phyloP scores from a whole-genome alignment of 768 basidiomycete genomes.

The Leccinum imitatum region DNA sequence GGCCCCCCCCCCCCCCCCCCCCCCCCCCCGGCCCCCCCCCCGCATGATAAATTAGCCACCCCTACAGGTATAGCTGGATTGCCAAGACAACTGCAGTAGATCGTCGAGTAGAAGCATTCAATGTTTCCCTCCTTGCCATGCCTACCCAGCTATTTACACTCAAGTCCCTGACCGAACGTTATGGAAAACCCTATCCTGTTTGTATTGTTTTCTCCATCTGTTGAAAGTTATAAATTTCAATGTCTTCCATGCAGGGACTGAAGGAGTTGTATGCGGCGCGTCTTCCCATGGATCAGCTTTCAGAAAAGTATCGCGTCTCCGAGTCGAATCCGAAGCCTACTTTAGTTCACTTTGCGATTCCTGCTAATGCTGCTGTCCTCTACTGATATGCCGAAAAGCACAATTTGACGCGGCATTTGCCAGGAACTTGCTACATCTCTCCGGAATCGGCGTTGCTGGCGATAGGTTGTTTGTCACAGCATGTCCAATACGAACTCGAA shows the following conservation, averaged over 20 bases:
- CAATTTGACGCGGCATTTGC: background rate
- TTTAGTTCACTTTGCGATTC: slow-evolving; percentile 1
- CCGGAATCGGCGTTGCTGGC: background rate
- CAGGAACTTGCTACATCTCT: background rate
- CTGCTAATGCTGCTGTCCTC: background rate
- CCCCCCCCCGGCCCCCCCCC: too few relatives aligned
- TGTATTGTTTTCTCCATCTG: too few relatives aligned
- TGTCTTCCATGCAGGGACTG: background rate
- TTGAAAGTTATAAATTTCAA: too few relatives aligned
- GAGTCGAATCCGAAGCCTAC: background rate
- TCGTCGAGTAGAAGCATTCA: too few relatives aligned
- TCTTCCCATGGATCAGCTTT: background rate
- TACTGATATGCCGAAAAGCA: background rate
- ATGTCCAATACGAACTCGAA: background rate
- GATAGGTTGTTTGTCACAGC: background rate
- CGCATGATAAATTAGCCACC: too few relatives aligned
- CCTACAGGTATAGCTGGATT: too few relatives aligned
- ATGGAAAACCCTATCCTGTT: too few relatives aligned
- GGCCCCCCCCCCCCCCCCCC: too few relatives aligned
- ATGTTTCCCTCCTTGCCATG: too few relatives aligned
- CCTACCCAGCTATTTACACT: too few relatives aligned
- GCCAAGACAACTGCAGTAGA: too few relatives aligned
- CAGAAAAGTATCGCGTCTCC: background rate
- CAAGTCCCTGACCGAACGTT: too few relatives aligned
- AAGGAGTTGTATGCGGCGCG: background rate